These are phyloP conservation scores for Phylloporus sp. DNA, from an alignment of 768 basidiomycete genomes.

Conservation along the genomic window DNA sequence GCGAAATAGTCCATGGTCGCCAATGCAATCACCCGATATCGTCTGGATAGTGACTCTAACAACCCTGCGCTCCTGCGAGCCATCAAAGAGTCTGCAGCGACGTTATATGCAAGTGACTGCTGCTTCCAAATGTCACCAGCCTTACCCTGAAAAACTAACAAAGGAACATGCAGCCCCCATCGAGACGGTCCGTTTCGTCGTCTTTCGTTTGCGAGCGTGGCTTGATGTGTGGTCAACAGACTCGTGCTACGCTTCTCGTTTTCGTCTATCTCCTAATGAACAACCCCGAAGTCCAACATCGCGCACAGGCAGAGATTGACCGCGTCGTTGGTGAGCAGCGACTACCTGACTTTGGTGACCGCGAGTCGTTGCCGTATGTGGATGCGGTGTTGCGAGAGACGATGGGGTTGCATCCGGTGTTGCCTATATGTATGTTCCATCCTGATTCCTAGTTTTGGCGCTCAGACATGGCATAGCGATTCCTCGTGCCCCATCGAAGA, in stretches of 20 bases:
- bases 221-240: no score
- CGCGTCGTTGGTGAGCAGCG: no score
- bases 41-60: slow-evolving; percentile 3
- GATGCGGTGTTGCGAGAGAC: slow-evolving; percentile 31
- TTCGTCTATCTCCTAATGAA: no score
- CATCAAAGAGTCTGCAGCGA: slow-evolving; percentile 18
- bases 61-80: slow-evolving; percentile 9
- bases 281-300: no score
- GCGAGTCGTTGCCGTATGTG: slow-evolving; percentile 28
- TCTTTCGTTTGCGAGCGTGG: slow-evolving; percentile 5
- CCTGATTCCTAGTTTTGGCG: no score
- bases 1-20: slow-evolving; percentile 14
- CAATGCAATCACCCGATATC: slow-evolving; percentile 9
- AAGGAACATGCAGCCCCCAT: slow-evolving; percentile 22
- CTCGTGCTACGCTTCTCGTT: no score
- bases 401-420: slow-evolving; percentile 27
- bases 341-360: no score
- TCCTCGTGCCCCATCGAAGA: slow-evolving; percentile 36
- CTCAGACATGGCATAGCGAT: slow-evolving; percentile 27
- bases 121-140: neutral
- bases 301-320: no score
- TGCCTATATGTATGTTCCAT: slow-evolving; percentile 19
- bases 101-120: slow-evolving; percentile 19
- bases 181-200: slow-evolving; percentile 31
- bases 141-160: neutral